Base-by-base conservation (phyloP, 2,329 filamentous ascomycete species). In the Aspergillus japonicus region DNA sequence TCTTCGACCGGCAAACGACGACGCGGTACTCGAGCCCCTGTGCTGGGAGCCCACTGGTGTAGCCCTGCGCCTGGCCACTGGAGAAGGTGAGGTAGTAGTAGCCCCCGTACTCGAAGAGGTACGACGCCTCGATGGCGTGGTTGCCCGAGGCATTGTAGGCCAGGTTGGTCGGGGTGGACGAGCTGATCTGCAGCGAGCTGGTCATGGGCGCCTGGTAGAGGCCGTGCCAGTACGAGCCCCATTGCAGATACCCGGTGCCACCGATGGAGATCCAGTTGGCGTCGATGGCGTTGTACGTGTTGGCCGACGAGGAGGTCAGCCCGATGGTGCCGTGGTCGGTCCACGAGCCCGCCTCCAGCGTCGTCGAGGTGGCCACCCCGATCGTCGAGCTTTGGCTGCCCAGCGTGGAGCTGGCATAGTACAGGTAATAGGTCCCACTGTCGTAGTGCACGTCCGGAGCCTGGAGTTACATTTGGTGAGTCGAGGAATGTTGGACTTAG, bases 221-320 rank as follows among this genome's bases (percentile, higher is more conserved):
- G 68, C 87, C 83, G 10, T 77, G 73, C 87, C 87, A 91, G 81
- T 89, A 91, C n/a, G 85, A 88, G 51, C 88, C 89, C 61, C 89
- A 91, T 62, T 80, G 85, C 64, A 87, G 74, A 59, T 81, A 79
- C 64, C 81, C 80, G 10, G 64, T 69, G 47, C 63, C 68, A 56
- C 73, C 75, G 11, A 76, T 77, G 29, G 73, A 67, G 62, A 86
- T 72, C 42, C 87, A 75, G 65, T 83, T 84, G 10, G 80, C 75
- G 67, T 87, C 89, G 66, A 91, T 87, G 54, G 83, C 81, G 66
- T 87, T 87, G 75, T 85, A 87, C 10, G 72, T 59, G 54, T 76
- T 78, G 51, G 70, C 53, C 68, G 5, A 69, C 54, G 29, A 73
- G 64, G 50, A 82, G 80, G 47, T 74, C 50, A 77, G 59, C 4